Percentiles rank a stretch among this genome's conserved stretches.
These are phyloP conservation scores for Corynascus novoguineensis DNA, from an alignment of 495 filamentous ascomycete genomes.

Conservation along the genomic window DNA sequence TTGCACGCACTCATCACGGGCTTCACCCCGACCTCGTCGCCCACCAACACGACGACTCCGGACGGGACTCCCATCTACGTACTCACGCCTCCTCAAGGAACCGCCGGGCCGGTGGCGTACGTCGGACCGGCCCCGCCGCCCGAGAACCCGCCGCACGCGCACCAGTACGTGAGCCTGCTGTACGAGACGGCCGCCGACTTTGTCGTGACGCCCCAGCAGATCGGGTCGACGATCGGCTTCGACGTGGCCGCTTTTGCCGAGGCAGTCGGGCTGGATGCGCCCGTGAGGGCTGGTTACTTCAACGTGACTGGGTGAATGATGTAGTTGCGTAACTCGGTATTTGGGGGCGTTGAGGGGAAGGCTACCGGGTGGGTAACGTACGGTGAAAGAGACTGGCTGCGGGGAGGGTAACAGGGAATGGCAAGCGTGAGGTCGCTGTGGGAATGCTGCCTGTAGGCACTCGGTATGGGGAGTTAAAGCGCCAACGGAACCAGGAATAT, in stretches of 20 bases:
- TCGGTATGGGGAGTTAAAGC: too few relatives aligned
- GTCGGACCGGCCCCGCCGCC: constrained; percentile 39
- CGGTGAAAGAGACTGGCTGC: too few relatives aligned
- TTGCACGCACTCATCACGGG: constrained; percentile 45
- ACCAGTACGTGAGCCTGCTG: constrained; percentile 43
- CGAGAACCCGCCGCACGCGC: constrained; percentile 41
- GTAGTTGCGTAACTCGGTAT: too few relatives aligned
- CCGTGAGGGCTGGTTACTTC: constrained; percentile 41
- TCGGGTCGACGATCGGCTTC: constrained; percentile 35
- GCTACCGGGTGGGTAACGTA: too few relatives aligned
- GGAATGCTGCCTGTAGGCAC: too few relatives aligned
- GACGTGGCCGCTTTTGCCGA: constrained; percentile 38
- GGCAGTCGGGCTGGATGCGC: constrained; percentile 31
- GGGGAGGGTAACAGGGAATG: too few relatives aligned
- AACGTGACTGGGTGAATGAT: constrained; percentile 11
- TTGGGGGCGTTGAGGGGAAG: too few relatives aligned
- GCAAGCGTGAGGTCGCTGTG: too few relatives aligned
- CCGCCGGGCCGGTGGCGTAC: constrained; percentile 37
- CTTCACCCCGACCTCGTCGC: constrained; percentile 34
- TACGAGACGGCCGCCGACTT: constrained; percentile 29
- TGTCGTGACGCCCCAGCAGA: constrained; percentile 28
- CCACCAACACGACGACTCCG: too few relatives aligned
- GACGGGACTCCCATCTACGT: constrained; percentile 34
- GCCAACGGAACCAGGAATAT: too few relatives aligned
- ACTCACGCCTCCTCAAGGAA: constrained; percentile 30